Base-by-base conservation (phyloP, 129 eudicot species). In the Lactuca sativa region DNA sequence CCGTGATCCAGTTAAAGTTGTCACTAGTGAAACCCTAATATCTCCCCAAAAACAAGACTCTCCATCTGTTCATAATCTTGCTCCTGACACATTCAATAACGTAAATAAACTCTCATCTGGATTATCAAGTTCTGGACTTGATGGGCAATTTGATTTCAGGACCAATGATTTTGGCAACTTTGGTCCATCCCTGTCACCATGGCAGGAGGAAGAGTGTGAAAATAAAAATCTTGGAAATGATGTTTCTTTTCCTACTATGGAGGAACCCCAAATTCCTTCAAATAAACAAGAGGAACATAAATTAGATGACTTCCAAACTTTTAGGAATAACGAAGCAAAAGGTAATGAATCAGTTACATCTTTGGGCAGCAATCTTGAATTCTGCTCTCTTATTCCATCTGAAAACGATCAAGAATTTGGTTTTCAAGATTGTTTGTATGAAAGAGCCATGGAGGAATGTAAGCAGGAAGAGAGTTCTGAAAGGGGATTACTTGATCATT, bases 331-430 rank as follows among this genome's bases (percentile, higher is more conserved):
- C 32, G 81, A 55, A 15, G 14, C 65, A 43, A 76, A 76, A 18
- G 59, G 17, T 34, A 41, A 69, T 12, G 81, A 82, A 44, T n/a
- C 84, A 49, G 70, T 78, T 51, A 25, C 30, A 25, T 25, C 30
- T 25, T 34, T 78, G 69, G 74, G 60, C 33, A 86, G 58, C 59
- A 77, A 54, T 59, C 74, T 84, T 44, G 84, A 79, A 80, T 69
- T 72, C 56, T 81, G 86, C 69, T 84, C 96, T 17, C 67, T 77
- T 54, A 68, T 86, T 78, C 78, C 90, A 62, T 78, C 90, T 62
- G 88, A 67, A 48, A 84, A 38, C 38, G 86, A 56, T 30, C 79
- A 73, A 57, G 38, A 74, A 53, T 81, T 75, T 60, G 78, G 51
- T 62, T 73, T 75, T 61, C 82, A 81, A 75, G 83, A 82, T 43